Evolutionary conservation across 805 yeast species (phyloP).

Genomic region (Kregervanrija fluxuum): DNA sequence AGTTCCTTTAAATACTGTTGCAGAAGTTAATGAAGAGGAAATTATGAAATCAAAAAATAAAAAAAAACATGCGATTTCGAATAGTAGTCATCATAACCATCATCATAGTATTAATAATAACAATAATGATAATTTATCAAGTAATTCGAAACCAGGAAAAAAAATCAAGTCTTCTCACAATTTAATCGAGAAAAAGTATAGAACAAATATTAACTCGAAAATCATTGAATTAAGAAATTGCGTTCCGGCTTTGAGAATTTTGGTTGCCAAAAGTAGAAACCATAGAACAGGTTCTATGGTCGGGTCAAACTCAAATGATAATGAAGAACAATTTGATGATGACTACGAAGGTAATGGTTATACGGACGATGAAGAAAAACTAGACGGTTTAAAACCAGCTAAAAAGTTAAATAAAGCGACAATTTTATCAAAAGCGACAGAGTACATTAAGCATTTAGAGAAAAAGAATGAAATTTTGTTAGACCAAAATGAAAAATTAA

Average conservation of each 20-base stretch:
- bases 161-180: conserved; percentile 66
- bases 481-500: conserved; percentile 39
- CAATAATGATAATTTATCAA: not conserved
- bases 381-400: conserved; percentile 75
- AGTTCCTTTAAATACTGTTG: conserved; percentile 8
- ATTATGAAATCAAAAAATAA: no score
- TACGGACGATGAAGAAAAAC: conserved; percentile 44
- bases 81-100: no score
- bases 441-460: conserved; percentile 70
- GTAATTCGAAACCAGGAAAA: conserved; percentile 21
- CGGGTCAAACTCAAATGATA: conserved; percentile 19
- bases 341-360: conserved; percentile 47
- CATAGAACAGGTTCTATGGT: conserved; percentile 23
- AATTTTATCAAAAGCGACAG: conserved; percentile 67
- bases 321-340: conserved; percentile 38
- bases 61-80: no score
- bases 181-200: conserved; percentile 73
- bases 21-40: conserved; percentile 11
- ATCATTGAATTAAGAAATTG: conserved; percentile 67
- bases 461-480: conserved; percentile 44
- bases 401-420: conserved; percentile 72
- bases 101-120: not conserved
- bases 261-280: conserved; percentile 28
- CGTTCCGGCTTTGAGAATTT: conserved; percentile 64
- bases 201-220: conserved; percentile 74